Percentiles rank a stretch among this genome's conserved stretches.
These are phyloP conservation scores for Scorias spongiosa DNA, from an alignment of 2,329 filamentous ascomycete species.

Conservation along the genomic window DNA sequence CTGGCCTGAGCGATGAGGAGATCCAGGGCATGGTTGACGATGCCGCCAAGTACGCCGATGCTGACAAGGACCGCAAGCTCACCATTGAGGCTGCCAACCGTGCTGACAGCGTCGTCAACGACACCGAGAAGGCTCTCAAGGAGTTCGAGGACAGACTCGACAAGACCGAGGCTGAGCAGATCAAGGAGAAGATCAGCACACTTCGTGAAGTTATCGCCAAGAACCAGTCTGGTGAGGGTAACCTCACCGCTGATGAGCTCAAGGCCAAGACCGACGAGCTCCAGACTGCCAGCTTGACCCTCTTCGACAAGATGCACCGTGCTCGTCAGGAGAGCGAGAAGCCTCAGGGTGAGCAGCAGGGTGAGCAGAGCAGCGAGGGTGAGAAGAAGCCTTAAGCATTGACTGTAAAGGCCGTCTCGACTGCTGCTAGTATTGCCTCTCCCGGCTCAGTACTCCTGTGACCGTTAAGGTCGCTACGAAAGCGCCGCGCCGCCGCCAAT, in stretches of 20 bases:
- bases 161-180: constrained; percentile 84
- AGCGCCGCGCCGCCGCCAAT: not conserved
- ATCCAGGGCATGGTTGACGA: constrained; percentile 97
- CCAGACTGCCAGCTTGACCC: constrained; percentile 84
- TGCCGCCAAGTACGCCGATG: constrained; percentile 88
- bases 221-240: constrained; percentile 84
- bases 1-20: constrained; percentile 85
- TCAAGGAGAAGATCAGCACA: constrained; percentile 91
- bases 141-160: constrained; percentile 92
- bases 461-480: not conserved
- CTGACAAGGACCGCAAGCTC: constrained; percentile 91
- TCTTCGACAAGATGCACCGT: constrained; percentile 99
- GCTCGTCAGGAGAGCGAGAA: constrained; percentile 44
- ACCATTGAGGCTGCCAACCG: constrained; percentile 95
- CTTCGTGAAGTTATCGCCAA: constrained; percentile 70
- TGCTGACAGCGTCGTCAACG: constrained; percentile 88
- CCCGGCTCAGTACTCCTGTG: no score
- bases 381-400: constrained; percentile 54
- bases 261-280: constrained; percentile 99
- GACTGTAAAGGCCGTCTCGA: not conserved
- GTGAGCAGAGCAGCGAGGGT: constrained; percentile 35
- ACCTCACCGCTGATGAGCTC: constrained; percentile 74
- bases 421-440: no score
- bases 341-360: constrained; percentile 22
- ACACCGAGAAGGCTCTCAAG: constrained; percentile 96